Evolutionary conservation across 768 basidiomycete species (phyloP), one percentile per base, ranked within the genome.

Genomic region (Pisolithus sp.): DNA sequence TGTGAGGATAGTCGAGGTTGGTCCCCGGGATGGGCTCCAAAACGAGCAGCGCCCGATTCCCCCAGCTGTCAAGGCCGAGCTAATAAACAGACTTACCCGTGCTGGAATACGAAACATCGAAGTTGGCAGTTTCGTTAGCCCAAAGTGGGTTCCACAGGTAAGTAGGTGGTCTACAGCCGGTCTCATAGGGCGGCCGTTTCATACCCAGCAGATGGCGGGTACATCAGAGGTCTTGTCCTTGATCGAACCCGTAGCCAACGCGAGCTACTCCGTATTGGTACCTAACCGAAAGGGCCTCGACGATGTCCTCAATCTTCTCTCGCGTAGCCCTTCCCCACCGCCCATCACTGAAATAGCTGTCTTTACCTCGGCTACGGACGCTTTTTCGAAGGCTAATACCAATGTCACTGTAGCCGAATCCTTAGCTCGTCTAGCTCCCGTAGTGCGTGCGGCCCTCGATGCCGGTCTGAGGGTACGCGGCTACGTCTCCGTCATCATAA

Each of bases 81-180:
- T 97, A 49, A 82, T 97, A 51, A 79, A 89, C 55, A 73, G 84
- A 13, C 80, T 97, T 10, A 80, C 78, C 2, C 65, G 64, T 17
- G 84, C 89, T 9, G 93, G 91, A 0, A 63, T 82, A 58, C 71
- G 73, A 54, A 80, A 73, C 51, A 85, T 94, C 57, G 92, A 94
- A 68, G 80, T 82, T 1, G 93, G 93, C 7, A 91, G 89, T 64
- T 93, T 95, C 63, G 93, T 94, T 52, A 89, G 89, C 66, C 88
- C 89, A 0, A 93, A 92, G 68, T 91, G 91, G 87, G 87, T 94
- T 23, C 93, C 92, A 0, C 93, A 94, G 80, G 93, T 83, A 55
- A 46, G 74, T 67, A 42, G 17, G 24, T 24, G 2, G 10, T 24
- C 43, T 5, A 30, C n/a, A 26, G 21, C 18, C 28, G 44, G 2